A percentile compares a stretch with the other conserved stretches of the same genome.
These are phyloP conservation scores for Cytidiella melzeri DNA, from an alignment of 768 basidiomycete species.

Conservation along the genomic window DNA sequence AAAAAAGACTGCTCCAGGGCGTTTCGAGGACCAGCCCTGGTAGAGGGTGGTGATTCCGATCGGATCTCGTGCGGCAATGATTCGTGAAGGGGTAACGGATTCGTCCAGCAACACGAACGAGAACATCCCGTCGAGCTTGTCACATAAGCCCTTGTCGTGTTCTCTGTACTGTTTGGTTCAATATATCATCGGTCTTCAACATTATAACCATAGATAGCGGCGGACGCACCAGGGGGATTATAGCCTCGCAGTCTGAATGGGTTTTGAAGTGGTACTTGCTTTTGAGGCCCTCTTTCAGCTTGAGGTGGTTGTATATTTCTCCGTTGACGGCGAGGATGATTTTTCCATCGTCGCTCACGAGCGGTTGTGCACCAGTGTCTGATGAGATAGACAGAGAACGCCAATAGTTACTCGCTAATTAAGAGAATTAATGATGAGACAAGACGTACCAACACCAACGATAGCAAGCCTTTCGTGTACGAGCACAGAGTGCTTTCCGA, in stretches of 20 bases:
- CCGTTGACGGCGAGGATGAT: conserved; percentile 90
- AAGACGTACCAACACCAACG: conserved; percentile 85
- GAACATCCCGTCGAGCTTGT: conserved; percentile 95
- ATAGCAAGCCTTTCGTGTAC: conserved; percentile 96
- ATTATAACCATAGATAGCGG: too few species aligned
- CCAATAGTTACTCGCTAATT: not conserved
- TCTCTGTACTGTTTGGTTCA: conserved; percentile 70
- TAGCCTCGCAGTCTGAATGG: conserved; percentile 96
- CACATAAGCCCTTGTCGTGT: conserved; percentile 69
- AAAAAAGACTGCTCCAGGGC: conserved; percentile 83
- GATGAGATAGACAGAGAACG: conserved; percentile 12
- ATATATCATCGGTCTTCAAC: too few species aligned
- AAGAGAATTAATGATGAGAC: not conserved
- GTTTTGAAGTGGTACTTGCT: conserved; percentile 83
- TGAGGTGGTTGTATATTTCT: conserved; percentile 96
- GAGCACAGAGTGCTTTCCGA: conserved; percentile 75
- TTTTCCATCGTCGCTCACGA: conserved; percentile 81
- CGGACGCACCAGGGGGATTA: conserved; percentile 75
- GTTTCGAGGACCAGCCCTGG: conserved; percentile 85
- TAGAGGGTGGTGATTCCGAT: conserved; percentile 99
- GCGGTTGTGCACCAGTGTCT: conserved; percentile 97
- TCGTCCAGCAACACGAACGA: conserved; percentile 96
- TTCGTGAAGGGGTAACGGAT: conserved; percentile 78
- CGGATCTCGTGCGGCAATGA: conserved; percentile 96
- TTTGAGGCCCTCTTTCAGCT: conserved; percentile 64